Percentiles rank a stretch among this genome's conserved stretches.
Evolutionary conservation across 768 basidiomycete species (phyloP).

Genomic region (Ramaria rubella): DNA sequence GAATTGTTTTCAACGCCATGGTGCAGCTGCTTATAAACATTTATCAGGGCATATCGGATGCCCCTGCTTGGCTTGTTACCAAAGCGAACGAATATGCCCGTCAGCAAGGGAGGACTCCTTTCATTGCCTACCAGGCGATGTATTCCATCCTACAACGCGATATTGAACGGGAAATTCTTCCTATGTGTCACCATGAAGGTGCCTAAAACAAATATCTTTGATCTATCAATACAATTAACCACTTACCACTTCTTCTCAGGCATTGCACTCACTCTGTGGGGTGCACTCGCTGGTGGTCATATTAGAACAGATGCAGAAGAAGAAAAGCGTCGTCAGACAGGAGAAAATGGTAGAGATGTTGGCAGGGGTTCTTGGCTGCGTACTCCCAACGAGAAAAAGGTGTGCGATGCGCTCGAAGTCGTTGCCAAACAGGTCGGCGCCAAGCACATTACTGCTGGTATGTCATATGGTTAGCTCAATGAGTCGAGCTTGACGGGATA

Average conservation of each 20-base stretch:
- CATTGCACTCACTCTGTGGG: slow-evolving; percentile 34
- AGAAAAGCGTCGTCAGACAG: slow-evolving; percentile 21
- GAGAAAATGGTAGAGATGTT: slow-evolving; percentile 27
- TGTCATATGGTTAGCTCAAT: slow-evolving; percentile 17
- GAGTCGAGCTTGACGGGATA: background rate
- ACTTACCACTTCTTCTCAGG: too few relatives aligned
- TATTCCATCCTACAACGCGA: slow-evolving; percentile 41
- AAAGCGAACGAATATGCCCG: slow-evolving; percentile 46
- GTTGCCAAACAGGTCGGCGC: slow-evolving; percentile 46
- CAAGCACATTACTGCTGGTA: slow-evolving; percentile 36
- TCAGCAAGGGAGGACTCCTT: slow-evolving; percentile 42
- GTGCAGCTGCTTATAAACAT: too few relatives aligned
- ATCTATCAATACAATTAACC: background rate
- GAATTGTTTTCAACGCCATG: slow-evolving; percentile 8
- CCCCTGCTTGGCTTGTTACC: slow-evolving; percentile 44
- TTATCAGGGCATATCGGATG: slow-evolving; percentile 25
- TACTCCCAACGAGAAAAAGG: slow-evolving; percentile 35
- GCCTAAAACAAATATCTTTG: too few relatives aligned
- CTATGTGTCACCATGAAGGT: slow-evolving; percentile 31
- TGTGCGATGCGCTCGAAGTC: slow-evolving; percentile 41
- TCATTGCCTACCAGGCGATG: slow-evolving; percentile 46
- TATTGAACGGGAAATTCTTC: slow-evolving; percentile 50
- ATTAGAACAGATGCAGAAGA: slow-evolving; percentile 29
- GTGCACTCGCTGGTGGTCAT: slow-evolving; percentile 30
- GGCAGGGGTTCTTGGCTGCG: slow-evolving; percentile 41